phyloP scores from a whole-genome alignment of 2,329 filamentous ascomycete species.

The Niveomyces coronatus region DNA sequence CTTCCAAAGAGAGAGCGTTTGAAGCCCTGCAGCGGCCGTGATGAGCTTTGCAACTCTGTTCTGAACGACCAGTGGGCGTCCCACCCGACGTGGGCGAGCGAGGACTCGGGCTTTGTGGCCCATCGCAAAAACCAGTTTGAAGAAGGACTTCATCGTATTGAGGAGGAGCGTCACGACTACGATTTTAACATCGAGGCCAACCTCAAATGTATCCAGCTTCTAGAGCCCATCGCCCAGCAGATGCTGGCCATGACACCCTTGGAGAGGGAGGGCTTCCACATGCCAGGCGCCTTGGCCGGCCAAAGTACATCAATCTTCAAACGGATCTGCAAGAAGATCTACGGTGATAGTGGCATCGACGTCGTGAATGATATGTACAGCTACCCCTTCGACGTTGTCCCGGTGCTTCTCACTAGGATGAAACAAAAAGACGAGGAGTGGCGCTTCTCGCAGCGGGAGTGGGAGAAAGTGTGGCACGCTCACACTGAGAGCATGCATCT shows the following conservation, averaged over 20 bases:
- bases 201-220: constrained; percentile 85
- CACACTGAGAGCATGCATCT: constrained; percentile 94
- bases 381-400: constrained; percentile 76
- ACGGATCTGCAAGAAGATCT: constrained; percentile 94
- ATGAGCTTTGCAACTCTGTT: constrained; percentile 87
- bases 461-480: constrained; percentile 97
- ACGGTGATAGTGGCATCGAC: constrained; percentile 75
- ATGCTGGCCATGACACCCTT: constrained; percentile 68
- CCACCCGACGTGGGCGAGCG: constrained; percentile 96
- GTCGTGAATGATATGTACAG: constrained; percentile 82
- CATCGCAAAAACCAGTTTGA: constrained; percentile 95
- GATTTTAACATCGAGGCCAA: constrained; percentile 97
- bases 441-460: constrained; percentile 93
- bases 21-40: constrained; percentile 85
- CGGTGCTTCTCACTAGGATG: constrained; percentile 75
- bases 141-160: constrained; percentile 87
- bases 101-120: constrained; percentile 94
- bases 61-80: constrained; percentile 98
- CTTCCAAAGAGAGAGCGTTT: constrained; percentile 84
- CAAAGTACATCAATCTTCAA: constrained; percentile 96
- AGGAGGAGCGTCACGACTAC: constrained; percentile 97
- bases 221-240: constrained; percentile 88
- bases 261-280: constrained; percentile 64
- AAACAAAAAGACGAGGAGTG: constrained; percentile 97
- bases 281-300: constrained; percentile 76